Percentiles rank a stretch among this genome's conserved stretches.
phyloP scores from a whole-genome alignment of 2,329 filamentous ascomycete genomes.

The Tolypocladium ovalisporum region DNA sequence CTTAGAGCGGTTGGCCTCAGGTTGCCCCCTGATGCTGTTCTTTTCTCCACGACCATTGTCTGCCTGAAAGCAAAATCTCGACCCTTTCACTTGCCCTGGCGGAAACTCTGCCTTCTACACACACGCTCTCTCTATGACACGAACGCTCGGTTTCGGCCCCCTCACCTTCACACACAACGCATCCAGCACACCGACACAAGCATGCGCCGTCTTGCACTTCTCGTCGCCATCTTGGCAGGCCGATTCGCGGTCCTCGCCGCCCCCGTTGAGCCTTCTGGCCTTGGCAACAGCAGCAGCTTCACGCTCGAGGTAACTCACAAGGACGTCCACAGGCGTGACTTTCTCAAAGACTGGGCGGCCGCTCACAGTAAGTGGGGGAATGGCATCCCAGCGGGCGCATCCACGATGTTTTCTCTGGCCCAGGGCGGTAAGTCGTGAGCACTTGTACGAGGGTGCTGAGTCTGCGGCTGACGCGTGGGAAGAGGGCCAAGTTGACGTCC shows the following conservation, averaged over 20 bases:
- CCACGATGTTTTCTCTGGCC: constrained; percentile 15
- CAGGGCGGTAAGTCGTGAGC: constrained; percentile 14
- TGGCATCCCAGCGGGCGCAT: constrained; percentile 7
- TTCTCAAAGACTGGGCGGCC: constrained; percentile 21
- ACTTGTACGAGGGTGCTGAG: not conserved
- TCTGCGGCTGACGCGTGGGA: not conserved
- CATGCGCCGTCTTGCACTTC: not conserved
- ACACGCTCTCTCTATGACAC: not conserved
- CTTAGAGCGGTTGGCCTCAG: not conserved
- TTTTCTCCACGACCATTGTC: not conserved
- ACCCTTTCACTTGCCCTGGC: not conserved
- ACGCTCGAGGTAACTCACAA: constrained; percentile 15
- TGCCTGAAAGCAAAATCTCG: not conserved
- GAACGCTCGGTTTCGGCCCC: not conserved
- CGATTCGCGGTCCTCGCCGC: not conserved
- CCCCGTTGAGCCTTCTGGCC: not conserved
- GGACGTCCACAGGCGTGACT: constrained; percentile 14
- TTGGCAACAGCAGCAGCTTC: constrained; percentile 9
- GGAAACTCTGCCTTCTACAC: not conserved
- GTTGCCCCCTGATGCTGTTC: not conserved
- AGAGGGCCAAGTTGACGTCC: constrained; percentile 22
- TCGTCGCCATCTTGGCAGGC: not conserved
- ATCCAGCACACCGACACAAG: not conserved
- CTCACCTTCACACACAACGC: not conserved
- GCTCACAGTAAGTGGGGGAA: constrained; percentile 23